These are phyloP conservation scores for Sugiyamaella mastotermitis DNA, from an alignment of 805 yeast genomes.

Conservation along the genomic window DNA sequence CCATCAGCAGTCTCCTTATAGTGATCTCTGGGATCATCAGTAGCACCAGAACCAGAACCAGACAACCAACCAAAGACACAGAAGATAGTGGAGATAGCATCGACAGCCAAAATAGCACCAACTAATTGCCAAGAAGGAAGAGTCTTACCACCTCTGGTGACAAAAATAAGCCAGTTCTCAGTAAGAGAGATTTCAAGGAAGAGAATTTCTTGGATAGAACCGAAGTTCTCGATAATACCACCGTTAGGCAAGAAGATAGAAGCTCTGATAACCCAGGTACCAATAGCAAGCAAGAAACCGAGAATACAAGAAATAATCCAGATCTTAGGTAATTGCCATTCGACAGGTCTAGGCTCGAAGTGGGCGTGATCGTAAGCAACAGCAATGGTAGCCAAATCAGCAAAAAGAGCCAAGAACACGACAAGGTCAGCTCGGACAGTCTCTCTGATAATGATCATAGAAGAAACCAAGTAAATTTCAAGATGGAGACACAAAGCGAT, in stretches of 20 bases:
- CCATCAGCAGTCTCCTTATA: constrained; percentile 62
- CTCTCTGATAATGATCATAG: constrained; percentile 90
- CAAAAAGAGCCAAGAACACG: constrained; percentile 94
- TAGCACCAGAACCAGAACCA: constrained; percentile 30
- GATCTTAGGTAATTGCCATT: constrained; percentile 95
- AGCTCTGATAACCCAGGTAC: constrained; percentile 92
- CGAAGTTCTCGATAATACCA: constrained; percentile 93
- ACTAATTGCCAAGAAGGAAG: constrained; percentile 97
- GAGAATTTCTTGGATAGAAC: constrained; percentile 88
- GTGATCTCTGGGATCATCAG: constrained; percentile 27
- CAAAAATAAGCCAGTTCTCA: constrained; percentile 96
- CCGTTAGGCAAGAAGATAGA: constrained; percentile 74
- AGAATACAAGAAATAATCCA: constrained; percentile 93
- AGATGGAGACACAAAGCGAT: constrained; percentile 92
- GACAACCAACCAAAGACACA: constrained; percentile 87
- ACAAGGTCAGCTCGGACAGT: constrained; percentile 82
- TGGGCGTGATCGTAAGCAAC: constrained; percentile 98
- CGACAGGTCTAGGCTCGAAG: constrained; percentile 86
- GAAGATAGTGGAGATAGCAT: constrained; percentile 87
- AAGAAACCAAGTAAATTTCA: constrained; percentile 90
- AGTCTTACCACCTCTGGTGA: constrained; percentile 97
- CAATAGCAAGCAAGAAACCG: constrained; percentile 82
- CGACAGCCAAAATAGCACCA: constrained; percentile 89
- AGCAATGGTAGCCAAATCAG: constrained; percentile 95
- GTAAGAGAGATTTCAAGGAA: constrained; percentile 92